Base-by-base conservation (phyloP, 2,329 filamentous ascomycete species). In the Botryotinia globosa region DNA sequence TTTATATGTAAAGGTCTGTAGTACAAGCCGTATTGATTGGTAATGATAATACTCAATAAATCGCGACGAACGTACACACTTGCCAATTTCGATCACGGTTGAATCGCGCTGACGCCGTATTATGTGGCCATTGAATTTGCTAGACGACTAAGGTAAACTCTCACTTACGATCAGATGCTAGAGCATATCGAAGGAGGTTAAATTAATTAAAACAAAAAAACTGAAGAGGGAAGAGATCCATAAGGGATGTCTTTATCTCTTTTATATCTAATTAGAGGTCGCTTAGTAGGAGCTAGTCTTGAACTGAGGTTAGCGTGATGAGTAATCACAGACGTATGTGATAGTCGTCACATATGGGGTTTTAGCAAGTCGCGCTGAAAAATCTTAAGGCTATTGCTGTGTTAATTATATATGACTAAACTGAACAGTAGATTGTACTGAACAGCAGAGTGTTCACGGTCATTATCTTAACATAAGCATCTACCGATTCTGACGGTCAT, bases 21-120 rank as follows among this genome's bases (percentile, higher is more conserved):
- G 6, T 29, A 16, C 1, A 6, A 62, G 22, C 22, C 25, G 25
- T 29, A 42, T 42, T 16, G 6, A 0, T n/a, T n/a, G 10, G 7
- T 25, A 16, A 39, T 8, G 3, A n/a, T 62, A 1, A 18, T 62
- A 1, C 42, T 29, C 25, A 42, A 3, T 62, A 2, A 29, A 29
- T 54, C 6, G n/a, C n/a, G 14, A 29, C n/a, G 1, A 29, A 16
- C 14, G 0, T 1, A 29, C 16, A 18, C 0, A 29, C 4, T 29
- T 9, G n/a, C 4, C 4, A 9, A 56, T 18, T 6, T 18, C 7
- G 0, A 29, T 32, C 7, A 29, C n/a, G n/a, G 14, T 56, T 0
- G 4, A 56, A 29, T 29, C n/a, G 51, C 14, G 14, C 14, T 56
- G n/a, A 7, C 14, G 7, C 51, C n/a, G 29, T 34, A 59, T 34